Evolutionary conservation across 2,329 filamentous ascomycete species (phyloP), one percentile per base, ranked within the genome.

Genomic region (Aspergillus sp.): DNA sequence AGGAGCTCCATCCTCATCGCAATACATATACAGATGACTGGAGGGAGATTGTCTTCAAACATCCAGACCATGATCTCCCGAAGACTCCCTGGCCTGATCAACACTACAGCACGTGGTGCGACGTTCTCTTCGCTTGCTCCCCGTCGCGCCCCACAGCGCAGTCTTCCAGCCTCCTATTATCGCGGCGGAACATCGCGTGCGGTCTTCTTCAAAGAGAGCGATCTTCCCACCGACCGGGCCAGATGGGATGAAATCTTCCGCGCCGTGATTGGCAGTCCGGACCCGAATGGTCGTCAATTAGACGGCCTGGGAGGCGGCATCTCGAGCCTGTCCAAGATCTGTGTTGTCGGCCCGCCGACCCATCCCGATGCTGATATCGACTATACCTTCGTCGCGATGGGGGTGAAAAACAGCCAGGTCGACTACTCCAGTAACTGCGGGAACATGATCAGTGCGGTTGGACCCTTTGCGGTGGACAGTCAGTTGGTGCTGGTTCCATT

Each of bases 351-450:
- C 2, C 73, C 74, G 1, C 77, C 83, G 2, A 64, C 69, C 2
- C 71, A 76, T 14, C 54, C 67, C 0, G 78, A 77, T 21, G 79
- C 78, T 0, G 81, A 89, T 57, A 76, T 89, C 11, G 83, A 88
- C 54, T 90, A 87, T 63, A 91, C 87, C 0, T 91, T 91, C 64
- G 81, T 87, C 1, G 83, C 86, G 36, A 74, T 90, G 5, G 87
- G 87, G 2, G 80, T 90, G 49, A 80, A 80, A 48, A 78, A 86
- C 59, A 73, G 74, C 4, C 71, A 75, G 29, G 77, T 91, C 2
- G 87, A 90, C 62, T 80, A 83, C 61, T 83, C 84, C 0, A 84
- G 86, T 20, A 91, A 89, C 61, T 90, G 87, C 64, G 88, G 88
- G n/a, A 90, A 90, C 66, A 87, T 91, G 85, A 83, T 78, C 5